Base-by-base conservation (phyloP, 768 basidiomycete species). In the Gelatoporia subvermispora region DNA sequence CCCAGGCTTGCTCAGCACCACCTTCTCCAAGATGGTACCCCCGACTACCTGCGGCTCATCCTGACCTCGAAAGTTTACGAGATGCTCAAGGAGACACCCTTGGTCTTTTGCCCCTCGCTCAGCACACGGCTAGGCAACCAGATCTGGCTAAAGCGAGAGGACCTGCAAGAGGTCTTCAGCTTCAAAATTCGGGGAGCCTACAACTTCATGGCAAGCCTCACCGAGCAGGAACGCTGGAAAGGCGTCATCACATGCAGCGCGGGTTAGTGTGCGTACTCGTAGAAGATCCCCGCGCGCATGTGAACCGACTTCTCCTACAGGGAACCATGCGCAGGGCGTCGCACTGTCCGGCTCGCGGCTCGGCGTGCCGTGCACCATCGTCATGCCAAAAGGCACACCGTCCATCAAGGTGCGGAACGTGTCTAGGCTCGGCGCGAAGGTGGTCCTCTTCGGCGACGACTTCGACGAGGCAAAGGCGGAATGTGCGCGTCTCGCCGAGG, bases 171-270 rank as follows among this genome's bases (percentile, higher is more conserved):
- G 60, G 96, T 99, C 17, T 99, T 99, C 66, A 94, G 91, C 65
- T 99, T 99, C 82, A 99, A 99, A 65, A 93, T 98, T 41, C 77
- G 96, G 4, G 96, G 96, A 20, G 96, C 96, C 25, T 99, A 96
- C 72, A 99, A 99, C 67, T 90, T 96, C 60, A 99, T 99, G 95
- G 91, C 91, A 18, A 78, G 79, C 66, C 72, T 99, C 31, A 73
- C 74, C 8, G 84, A 87, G 25, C 91, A 93, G 48, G 95, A 98
- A 62, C 76, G 92, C 49, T 94, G 93, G 90, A 93, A 93, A 67
- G 96, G 96, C 50, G 96, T 99, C 57, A 75, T 98, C 47, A 97
- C 96, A 41, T 99, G 96, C 63, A 95, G 92, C 65, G 96, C 96
- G 50, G 95, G 94, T 96, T 70, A 81, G 90, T 84, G 70, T 74